These are phyloP conservation scores for Trichosanthes truncata DNA, from an alignment of 306 rosid genomes.

Conservation along the genomic window DNA sequence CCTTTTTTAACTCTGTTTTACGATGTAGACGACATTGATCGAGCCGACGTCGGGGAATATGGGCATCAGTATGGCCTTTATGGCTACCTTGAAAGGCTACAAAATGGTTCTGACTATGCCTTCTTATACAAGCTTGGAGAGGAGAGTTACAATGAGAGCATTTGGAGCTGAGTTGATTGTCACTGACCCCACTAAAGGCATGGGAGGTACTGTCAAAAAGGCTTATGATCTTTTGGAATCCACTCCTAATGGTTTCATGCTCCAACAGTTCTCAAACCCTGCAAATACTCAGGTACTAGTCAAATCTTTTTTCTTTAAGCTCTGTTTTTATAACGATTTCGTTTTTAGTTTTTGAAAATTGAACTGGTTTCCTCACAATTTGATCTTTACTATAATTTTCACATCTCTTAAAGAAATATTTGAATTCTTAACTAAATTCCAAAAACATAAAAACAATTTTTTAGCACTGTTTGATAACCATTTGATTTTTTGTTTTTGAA, in stretches of 20 bases:
- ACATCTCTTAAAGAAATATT: no score
- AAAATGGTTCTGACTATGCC: constrained; percentile 81
- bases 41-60: constrained; percentile 93
- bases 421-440: no score
- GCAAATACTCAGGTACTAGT: constrained; percentile 56
- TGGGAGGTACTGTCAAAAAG: constrained; percentile 80
- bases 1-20: background rate
- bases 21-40: constrained; percentile 49
- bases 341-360: background rate
- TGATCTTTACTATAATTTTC: no score
- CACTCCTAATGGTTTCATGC: constrained; percentile 72
- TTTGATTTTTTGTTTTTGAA: no score
- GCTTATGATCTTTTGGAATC: constrained; percentile 71
- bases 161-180: constrained; percentile 81
- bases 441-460: no score
- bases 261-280: constrained; percentile 83
- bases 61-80: constrained; percentile 86
- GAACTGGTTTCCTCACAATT: no score
- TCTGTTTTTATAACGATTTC: background rate
- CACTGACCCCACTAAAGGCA: constrained; percentile 76
- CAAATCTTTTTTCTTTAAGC: background rate
- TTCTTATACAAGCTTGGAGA: constrained; percentile 65
- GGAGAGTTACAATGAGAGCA: constrained; percentile 76
- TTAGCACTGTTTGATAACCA: no score
- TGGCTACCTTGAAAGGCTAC: constrained; percentile 78